Evolutionary conservation across 2,329 filamentous ascomycete species (phyloP), one percentile per base, ranked within the genome.

Genomic region (Metarhizium robertsii): DNA sequence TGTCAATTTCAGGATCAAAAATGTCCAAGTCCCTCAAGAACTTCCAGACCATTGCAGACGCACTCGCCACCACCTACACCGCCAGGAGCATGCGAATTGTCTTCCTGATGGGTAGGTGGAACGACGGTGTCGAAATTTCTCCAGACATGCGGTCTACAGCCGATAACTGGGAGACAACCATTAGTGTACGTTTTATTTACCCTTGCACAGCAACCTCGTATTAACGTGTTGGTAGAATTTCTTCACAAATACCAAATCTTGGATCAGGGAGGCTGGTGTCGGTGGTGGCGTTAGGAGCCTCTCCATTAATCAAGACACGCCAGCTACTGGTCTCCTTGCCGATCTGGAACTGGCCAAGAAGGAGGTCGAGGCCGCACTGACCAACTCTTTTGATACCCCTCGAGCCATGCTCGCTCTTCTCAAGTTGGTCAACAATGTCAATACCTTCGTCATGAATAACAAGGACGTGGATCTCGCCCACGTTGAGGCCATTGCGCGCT

Each of bases 1-100:
- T 96, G 50, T 72, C 70, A 6, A 96, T 97, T 56, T 83, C 87
- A 30, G 92, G 92, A 0, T 90, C 86, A 25, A 97, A 97, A 70
- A 97, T 97, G 92, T 92, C 87, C 56, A 97, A 97, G 71, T 90
- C 85, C 16, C 73, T 97, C 56, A 96, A 97, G 75, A 97, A 96
- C 70, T 96, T 96, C 70, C 90, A 90, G 45, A 96, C 92, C 0
- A 95, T 97, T 59, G 81, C 90, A 34, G 88, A 95, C 68, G 91
- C 92, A 0, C 74, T 97, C 7, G 73, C 72, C 11, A 79, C 75
- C 2, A 77, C 72, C 11, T 96, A 90, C 77, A 94, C 89, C 0
- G 78, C 91, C 0, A 79, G 92, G 57, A 85, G 84, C 55, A 79
- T 96, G 73, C 83, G 92, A 49, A 87, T 95, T 53, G 87, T 94